These are phyloP conservation scores for Paraurostyla sp. DNA, from an alignment of 73 alveolate species.

Conservation along the genomic window DNA sequence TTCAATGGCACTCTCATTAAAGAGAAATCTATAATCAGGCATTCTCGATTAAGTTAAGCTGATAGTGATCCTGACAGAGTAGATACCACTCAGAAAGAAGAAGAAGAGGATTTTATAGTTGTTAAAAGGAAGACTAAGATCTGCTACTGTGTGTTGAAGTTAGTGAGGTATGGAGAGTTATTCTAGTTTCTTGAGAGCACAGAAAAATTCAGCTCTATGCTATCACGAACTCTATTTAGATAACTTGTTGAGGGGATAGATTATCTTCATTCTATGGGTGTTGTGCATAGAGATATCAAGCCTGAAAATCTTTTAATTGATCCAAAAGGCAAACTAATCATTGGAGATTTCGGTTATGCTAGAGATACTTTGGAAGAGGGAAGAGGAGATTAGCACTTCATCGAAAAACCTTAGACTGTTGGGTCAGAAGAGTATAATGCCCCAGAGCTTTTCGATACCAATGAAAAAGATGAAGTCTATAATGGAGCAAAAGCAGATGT, in stretches of 20 bases:
- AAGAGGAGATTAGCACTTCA: neutral
- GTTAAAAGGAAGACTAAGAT: constrained; percentile 51
- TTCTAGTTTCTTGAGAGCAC: constrained; percentile 46
- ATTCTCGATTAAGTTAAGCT: too few species aligned
- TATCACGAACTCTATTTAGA: constrained; percentile 9
- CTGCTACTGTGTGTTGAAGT: constrained; percentile 65
- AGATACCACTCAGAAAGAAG: neutral
- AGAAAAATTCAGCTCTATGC: constrained; percentile 54
- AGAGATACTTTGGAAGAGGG: neutral
- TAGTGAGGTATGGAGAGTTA: constrained; percentile 66
- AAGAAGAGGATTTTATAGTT: neutral
- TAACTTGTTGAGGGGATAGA: constrained; percentile 57
- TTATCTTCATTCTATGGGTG: constrained; percentile 58
- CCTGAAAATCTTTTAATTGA: constrained; percentile 70
- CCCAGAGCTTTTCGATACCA: constrained; percentile 59
- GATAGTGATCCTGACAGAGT: neutral
- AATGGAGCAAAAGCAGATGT: constrained; percentile 70
- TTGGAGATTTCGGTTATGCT: constrained; percentile 75
- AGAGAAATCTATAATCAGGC: neutral
- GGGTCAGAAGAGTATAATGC: constrained; percentile 71
- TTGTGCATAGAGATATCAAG: constrained; percentile 70
- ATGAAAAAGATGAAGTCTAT: neutral
- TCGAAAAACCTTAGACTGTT: neutral
- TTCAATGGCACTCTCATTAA: constrained; percentile 44
- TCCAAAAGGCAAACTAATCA: constrained; percentile 47